Percentiles rank a stretch among this genome's conserved stretches.
These are phyloP conservation scores for Ramularia endophylla DNA, from an alignment of 2,329 filamentous ascomycete genomes.

Conservation along the genomic window DNA sequence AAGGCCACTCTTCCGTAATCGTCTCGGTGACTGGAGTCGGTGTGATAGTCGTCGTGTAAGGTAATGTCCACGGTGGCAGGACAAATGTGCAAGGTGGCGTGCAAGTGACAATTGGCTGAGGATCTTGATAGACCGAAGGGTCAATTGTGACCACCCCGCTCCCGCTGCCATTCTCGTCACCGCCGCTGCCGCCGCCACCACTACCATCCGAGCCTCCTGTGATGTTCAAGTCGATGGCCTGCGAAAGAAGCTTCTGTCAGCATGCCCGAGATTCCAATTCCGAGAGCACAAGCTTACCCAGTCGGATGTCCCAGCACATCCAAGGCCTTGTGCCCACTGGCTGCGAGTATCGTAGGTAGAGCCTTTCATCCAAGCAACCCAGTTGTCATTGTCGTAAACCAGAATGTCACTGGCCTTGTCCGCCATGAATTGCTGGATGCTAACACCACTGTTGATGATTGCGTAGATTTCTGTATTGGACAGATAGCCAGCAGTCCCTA, in stretches of 20 bases:
- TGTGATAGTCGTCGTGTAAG: constrained; percentile 10
- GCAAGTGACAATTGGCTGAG: constrained; percentile 7
- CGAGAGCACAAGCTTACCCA: constrained; percentile 1
- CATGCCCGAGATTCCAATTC: no score
- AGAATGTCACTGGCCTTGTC: constrained; percentile 5
- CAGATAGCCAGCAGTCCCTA: constrained; percentile 30
- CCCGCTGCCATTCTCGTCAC: constrained; percentile 2
- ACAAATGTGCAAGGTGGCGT: constrained; percentile 12
- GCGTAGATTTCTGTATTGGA: constrained; percentile 31
- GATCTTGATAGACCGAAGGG: constrained; percentile 7
- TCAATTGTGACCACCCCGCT: constrained; percentile 9
- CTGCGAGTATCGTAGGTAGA: constrained; percentile 4
- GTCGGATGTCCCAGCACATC: constrained; percentile 5
- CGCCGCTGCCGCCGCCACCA: neutral
- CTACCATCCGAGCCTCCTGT: no score
- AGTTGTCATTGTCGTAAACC: constrained; percentile 5
- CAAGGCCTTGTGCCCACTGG: constrained; percentile 4
- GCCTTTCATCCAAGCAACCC: constrained; percentile 8
- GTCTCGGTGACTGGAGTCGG: constrained; percentile 9
- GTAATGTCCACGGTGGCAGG: constrained; percentile 9
- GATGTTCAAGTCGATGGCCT: no score
- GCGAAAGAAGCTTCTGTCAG: no score
- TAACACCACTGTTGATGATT: constrained; percentile 20
- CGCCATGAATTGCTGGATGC: constrained; percentile 7
- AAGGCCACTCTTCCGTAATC: constrained; percentile 6